These are phyloP conservation scores for Styphnolobium japonicum DNA, from an alignment of 306 rosid species.

Conservation along the genomic window DNA sequence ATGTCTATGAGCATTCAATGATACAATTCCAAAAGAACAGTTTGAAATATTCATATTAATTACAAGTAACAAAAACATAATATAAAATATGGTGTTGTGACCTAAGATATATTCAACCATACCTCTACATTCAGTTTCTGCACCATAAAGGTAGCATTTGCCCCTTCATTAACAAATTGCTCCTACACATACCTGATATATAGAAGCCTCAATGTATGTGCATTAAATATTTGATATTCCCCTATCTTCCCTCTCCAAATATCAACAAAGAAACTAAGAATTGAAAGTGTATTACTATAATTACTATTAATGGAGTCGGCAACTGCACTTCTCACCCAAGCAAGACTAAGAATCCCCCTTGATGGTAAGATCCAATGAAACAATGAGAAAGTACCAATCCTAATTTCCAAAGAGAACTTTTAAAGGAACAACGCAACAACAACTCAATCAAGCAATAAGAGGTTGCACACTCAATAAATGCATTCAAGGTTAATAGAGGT, in stretches of 20 bases:
- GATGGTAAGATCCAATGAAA: too few species aligned
- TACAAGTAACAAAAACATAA: not conserved
- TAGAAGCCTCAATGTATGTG: conserved; percentile 88
- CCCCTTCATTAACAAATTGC: conserved; percentile 97
- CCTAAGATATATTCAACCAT: conserved; percentile 22
- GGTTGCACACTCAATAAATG: too few species aligned
- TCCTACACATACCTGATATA: conserved; percentile 86
- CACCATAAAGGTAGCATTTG: conserved; percentile 86
- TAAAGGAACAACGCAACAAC: too few species aligned
- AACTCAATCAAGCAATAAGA: too few species aligned
- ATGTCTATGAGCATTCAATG: not conserved
- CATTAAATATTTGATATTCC: conserved; percentile 87
- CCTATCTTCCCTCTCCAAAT: conserved; percentile 95
- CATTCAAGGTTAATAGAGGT: too few species aligned
- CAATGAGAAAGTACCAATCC: too few species aligned
- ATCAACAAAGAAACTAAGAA: conserved; percentile 91
- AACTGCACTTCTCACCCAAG: conserved; percentile 68
- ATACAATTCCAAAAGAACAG: not conserved
- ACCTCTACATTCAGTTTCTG: conserved; percentile 90
- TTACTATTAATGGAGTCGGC: conserved; percentile 51
- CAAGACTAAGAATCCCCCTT: conserved; percentile 77
- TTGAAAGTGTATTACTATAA: conserved; percentile 66
- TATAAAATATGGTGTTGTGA: not conserved
- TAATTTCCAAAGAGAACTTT: too few species aligned
- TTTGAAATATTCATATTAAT: not conserved